A percentile compares a stretch with the other conserved stretches of the same genome.
Conservation (phyloP, 768 basidiomycete genomes). For the Clitopilus hobsonii region DNA sequence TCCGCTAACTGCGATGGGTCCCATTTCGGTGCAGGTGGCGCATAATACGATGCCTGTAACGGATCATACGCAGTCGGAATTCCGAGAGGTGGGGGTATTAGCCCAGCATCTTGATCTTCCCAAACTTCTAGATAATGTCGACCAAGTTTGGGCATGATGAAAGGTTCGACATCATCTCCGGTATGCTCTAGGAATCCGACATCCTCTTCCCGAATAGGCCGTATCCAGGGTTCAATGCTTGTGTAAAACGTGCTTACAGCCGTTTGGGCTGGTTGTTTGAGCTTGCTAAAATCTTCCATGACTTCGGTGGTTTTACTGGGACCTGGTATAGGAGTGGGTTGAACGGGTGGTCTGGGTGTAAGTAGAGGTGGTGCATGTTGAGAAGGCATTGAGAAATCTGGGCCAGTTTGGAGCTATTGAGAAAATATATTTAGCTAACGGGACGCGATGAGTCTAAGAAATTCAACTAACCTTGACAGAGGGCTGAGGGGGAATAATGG, state of each 20-base stretch:
- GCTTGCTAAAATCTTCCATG: slow-evolving; percentile 82
- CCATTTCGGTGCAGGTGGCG: slow-evolving; percentile 65
- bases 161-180: slow-evolving; percentile 88
- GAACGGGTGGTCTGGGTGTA: slow-evolving; percentile 57
- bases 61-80: slow-evolving; percentile 20
- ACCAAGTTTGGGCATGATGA: slow-evolving; percentile 78
- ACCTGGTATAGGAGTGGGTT: slow-evolving; percentile 64
- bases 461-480: slow-evolving; percentile 44
- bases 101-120: slow-evolving; percentile 82
- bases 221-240: slow-evolving; percentile 85
- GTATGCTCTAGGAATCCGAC: slow-evolving; percentile 89
- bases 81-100: slow-evolving; percentile 19
- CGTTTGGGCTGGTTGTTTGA: slow-evolving; percentile 71
- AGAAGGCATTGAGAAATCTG: slow-evolving; percentile 58
- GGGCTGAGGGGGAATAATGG: slow-evolving; percentile 32
- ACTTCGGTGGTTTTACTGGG: slow-evolving; percentile 83
- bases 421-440: slow-evolving; percentile 1
- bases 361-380: slow-evolving; percentile 43
- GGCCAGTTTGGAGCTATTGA: slow-evolving; percentile 29
- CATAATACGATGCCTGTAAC: slow-evolving; percentile 31
- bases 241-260: slow-evolving; percentile 78
- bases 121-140: slow-evolving; percentile 87
- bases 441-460: neutral
- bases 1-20: slow-evolving; percentile 81
- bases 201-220: slow-evolving; percentile 91